phyloP scores from a whole-genome alignment of 495 filamentous ascomycete species.

The Podospora fimiseda region DNA sequence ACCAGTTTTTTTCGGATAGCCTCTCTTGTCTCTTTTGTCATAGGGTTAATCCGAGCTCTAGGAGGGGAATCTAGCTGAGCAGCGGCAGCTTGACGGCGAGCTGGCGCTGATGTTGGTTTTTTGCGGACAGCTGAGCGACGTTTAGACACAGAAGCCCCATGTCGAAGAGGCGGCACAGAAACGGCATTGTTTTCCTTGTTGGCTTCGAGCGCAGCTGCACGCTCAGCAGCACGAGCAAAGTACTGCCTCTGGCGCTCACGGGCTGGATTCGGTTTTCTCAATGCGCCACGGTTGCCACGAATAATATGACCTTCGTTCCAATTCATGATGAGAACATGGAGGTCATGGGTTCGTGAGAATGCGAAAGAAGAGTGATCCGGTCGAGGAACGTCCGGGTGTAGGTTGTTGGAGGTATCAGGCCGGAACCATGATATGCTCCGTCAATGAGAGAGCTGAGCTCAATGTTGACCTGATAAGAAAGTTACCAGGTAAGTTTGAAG shows the following conservation, averaged over 20 bases:
- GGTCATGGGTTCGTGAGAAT: no score
- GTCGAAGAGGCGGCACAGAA: no score
- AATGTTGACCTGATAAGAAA: no score
- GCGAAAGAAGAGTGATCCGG: no score
- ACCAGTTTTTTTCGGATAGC: background rate
- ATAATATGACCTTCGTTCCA: conserved; percentile 42
- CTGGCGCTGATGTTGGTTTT: background rate
- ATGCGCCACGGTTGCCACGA: conserved; percentile 26
- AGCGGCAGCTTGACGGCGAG: conserved; percentile 6
- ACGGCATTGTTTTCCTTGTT: conserved; percentile 8
- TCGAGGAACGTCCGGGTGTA: no score
- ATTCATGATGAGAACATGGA: conserved; percentile 30
- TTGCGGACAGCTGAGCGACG: background rate
- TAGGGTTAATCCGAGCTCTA: background rate
- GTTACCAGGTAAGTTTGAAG: no score
- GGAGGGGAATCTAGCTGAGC: background rate
- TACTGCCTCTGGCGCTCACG: conserved; percentile 34
- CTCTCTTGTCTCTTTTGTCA: background rate
- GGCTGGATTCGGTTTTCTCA: conserved; percentile 26
- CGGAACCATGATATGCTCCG: no score
- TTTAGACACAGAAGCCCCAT: no score
- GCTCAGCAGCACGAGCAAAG: conserved; percentile 34
- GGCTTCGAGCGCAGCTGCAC: conserved; percentile 13
- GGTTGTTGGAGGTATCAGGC: no score
- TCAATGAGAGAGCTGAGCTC: no score